These are phyloP conservation scores for Daphne laureola DNA, from an alignment of 441 rosid species.

Conservation along the genomic window DNA sequence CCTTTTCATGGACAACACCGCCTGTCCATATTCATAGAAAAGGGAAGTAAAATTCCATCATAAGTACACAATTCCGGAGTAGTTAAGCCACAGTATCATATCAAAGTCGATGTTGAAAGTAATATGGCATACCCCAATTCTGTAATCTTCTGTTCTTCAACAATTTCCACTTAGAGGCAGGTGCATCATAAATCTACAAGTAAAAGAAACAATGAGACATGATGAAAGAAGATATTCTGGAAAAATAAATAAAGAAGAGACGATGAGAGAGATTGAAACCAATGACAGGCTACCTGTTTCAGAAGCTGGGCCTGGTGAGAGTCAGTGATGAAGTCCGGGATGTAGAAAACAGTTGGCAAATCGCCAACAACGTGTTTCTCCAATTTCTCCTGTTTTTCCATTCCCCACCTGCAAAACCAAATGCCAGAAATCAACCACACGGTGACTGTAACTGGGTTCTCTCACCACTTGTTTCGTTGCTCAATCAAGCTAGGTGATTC, in stretches of 20 bases:
- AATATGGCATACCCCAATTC: constrained; percentile 59
- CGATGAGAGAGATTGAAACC: neutral
- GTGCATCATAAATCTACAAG: constrained; percentile 53
- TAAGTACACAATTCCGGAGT: neutral
- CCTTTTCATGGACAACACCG: constrained; percentile 90
- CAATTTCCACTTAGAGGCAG: constrained; percentile 69
- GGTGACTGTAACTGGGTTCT: no score
- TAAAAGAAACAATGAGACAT: constrained; percentile 8
- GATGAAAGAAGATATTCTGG: neutral
- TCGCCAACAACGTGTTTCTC: constrained; percentile 43
- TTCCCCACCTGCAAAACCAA: constrained; percentile 13
- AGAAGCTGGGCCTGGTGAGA: constrained; percentile 52
- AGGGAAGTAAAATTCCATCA: constrained; percentile 2
- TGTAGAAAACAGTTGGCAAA: constrained; percentile 54
- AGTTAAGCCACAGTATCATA: no score
- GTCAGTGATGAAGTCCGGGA: constrained; percentile 56
- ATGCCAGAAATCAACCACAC: no score
- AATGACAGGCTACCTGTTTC: constrained; percentile 30
- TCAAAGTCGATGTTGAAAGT: neutral
- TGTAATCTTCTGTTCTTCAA: constrained; percentile 83
- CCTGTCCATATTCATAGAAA: constrained; percentile 35
- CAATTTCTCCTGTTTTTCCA: constrained; percentile 27
- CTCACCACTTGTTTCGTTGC: no score
- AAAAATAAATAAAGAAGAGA: neutral
- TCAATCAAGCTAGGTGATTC: no score